Conservation (phyloP, 441 rosid species). For the Populus trichocarpa region DNA sequence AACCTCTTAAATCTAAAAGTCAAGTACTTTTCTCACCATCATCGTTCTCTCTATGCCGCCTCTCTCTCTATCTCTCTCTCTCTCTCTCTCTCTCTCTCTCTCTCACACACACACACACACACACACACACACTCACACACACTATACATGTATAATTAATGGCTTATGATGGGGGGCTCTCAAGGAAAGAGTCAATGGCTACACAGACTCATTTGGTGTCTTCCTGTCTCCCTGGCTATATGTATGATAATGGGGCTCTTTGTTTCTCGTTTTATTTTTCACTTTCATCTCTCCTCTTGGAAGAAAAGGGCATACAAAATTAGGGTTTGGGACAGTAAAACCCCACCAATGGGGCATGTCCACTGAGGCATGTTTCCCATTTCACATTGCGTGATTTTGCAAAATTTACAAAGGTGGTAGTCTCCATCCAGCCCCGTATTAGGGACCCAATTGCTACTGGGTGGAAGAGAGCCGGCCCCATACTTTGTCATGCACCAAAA, state of each 20-base stretch:
- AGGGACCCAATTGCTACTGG: conserved; percentile 24
- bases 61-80: neutral
- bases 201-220: conserved; percentile 37
- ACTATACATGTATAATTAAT: conserved; percentile 24
- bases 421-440: conserved; percentile 16
- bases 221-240: conserved; percentile 38
- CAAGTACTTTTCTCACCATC: conserved; percentile 35
- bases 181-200: conserved; percentile 36
- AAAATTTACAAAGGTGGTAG: conserved; percentile 19
- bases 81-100: neutral
- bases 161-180: conserved; percentile 28
- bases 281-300: conserved; percentile 2
- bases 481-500: conserved; percentile 50
- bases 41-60: neutral
- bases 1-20: conserved; percentile 41
- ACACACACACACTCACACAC: neutral
- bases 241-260: conserved; percentile 3
- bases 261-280: neutral
- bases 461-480: conserved; percentile 36
- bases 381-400: conserved; percentile 35
- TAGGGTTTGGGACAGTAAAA: conserved; percentile 12
- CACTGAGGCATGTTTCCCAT: conserved; percentile 21
- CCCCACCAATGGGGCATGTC: conserved; percentile 28
- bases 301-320: neutral
- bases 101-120: too few species aligned